phyloP scores from a whole-genome alignment of 306 rosid species.

The Corylus avellana region DNA sequence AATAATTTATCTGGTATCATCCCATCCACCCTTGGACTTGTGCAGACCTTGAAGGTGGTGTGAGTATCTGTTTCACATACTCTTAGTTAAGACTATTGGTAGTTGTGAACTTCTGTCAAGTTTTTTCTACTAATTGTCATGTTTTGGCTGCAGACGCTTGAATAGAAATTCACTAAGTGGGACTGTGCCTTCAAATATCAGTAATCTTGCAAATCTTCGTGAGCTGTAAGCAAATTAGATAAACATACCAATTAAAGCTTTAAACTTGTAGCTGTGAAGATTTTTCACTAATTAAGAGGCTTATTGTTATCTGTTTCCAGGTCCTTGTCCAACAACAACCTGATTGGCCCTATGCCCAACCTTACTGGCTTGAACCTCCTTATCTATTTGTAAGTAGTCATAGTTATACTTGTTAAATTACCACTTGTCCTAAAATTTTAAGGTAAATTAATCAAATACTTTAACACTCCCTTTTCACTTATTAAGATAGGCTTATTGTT shows the following conservation, averaged over 20 bases:
- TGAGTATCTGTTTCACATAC: conserved; percentile 44
- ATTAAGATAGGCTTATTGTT: conserved; percentile 1
- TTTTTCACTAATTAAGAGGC: not conserved
- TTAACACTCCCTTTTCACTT: not conserved
- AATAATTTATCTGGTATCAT: conserved; percentile 54
- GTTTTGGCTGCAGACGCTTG: conserved; percentile 50
- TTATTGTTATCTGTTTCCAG: conserved; percentile 34
- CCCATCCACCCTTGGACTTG: conserved; percentile 62
- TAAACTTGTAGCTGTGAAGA: not conserved
- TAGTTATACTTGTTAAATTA: too few relatives aligned
- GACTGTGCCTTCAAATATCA: conserved; percentile 48
- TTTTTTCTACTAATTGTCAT: conserved; percentile 12
- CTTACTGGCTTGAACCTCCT: conserved; percentile 48
- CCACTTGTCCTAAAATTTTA: too few relatives aligned
- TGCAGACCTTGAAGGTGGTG: conserved; percentile 52
- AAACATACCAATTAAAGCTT: not conserved
- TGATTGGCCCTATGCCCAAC: conserved; percentile 54
- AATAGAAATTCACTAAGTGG: conserved; percentile 46
- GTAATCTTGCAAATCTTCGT: conserved; percentile 35
- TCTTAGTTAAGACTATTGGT: not conserved
- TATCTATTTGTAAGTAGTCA: conserved; percentile 45
- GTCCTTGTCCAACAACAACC: conserved; percentile 59
- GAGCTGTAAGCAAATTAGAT: conserved; percentile 52
- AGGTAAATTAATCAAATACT: not conserved
- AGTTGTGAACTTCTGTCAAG: not conserved